Conservation (phyloP, 768 basidiomycete species). For the Pleurotus salmoneostramineus region DNA sequence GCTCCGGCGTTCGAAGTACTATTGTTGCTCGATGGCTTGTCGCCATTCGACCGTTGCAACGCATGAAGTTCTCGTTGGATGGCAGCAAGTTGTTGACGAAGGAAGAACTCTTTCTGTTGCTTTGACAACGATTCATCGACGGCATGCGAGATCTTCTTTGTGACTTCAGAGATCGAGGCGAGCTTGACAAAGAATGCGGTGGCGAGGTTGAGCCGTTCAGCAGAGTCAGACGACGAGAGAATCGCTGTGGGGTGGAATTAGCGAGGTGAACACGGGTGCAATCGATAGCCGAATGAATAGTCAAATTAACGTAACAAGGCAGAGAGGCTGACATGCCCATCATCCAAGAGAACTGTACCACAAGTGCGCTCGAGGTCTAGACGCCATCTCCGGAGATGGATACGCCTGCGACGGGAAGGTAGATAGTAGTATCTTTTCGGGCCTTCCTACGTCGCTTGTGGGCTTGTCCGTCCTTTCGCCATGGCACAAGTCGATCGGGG, state of each 20-base stretch:
- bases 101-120: conserved; percentile 85
- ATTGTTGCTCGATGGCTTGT: conserved; percentile 6
- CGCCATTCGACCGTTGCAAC: conserved; percentile 33
- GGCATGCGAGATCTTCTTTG: conserved; percentile 74
- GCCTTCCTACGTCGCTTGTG: too few species aligned
- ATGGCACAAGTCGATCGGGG: too few species aligned
- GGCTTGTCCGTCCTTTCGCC: too few species aligned
- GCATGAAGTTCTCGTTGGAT: conserved; percentile 73
- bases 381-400: too few species aligned
- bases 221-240: conserved; percentile 53
- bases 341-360: too few species aligned
- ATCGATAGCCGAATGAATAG: conserved; percentile 2
- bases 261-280: neutral
- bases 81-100: conserved; percentile 78
- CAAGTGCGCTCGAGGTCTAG: too few species aligned
- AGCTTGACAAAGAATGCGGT: conserved; percentile 73
- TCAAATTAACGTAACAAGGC: neutral
- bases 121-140: conserved; percentile 84
- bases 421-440: too few species aligned
- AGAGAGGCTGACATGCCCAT: too few species aligned
- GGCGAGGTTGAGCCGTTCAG: conserved; percentile 62
- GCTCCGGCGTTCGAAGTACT: conserved; percentile 12
- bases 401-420: too few species aligned
- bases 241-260: conserved; percentile 39
- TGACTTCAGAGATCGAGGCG: conserved; percentile 74